Base-by-base conservation (phyloP, 257 asterid genomes). In the Solanum dulcamara region DNA sequence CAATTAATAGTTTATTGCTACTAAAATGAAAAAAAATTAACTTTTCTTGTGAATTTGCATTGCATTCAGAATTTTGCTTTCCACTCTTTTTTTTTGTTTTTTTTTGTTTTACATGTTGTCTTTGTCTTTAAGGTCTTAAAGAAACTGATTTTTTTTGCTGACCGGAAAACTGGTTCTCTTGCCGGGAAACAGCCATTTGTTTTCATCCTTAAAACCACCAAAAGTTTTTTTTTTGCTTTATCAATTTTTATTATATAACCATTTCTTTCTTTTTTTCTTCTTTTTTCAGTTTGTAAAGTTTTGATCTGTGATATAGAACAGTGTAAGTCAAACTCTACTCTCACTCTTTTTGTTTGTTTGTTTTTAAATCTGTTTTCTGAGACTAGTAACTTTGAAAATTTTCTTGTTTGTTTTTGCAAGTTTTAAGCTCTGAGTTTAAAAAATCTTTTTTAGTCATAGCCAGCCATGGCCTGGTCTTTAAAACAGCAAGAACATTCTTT, bases 71-170 rank as follows among this genome's bases (percentile, higher is more conserved):
- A 62, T 20, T 67, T 84, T 85, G 77, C 74, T 37, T 85, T 67
- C 11, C 22, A 20, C 26, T 81, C 84, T 85, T n/a, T n/a, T n/a
- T 85, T 70, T 62, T 44, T 60, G 84, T 71, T 89, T 84, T 91
- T 85, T 70, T 62, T 44, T 60, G 84, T 71, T 89, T 84, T 91
- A 91, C 90, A 87, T 89, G 88, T 87, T 48, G 42, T 84, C 66
- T 38, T 24, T 57, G 35, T 82, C 44, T 83, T 70, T 10, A 83
- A 26, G n/a, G 57, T 60, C 51, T 37, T n/a, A 7, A 81, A 32
- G 5, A 32, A 81, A 81, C 46, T 55, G 22, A 57, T 81, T 35
- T 66, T 66, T 83, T 44, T 42, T 74, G 3, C 81, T 33, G 38
- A 75, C 81, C 24, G 42, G 81, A 75, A 77, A 46, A 28, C 83